A percentile compares a stretch with the other conserved stretches of the same genome.
Conservation (phyloP, 352 stramenopile species). For the Globisporangium mamillatum region DNA sequence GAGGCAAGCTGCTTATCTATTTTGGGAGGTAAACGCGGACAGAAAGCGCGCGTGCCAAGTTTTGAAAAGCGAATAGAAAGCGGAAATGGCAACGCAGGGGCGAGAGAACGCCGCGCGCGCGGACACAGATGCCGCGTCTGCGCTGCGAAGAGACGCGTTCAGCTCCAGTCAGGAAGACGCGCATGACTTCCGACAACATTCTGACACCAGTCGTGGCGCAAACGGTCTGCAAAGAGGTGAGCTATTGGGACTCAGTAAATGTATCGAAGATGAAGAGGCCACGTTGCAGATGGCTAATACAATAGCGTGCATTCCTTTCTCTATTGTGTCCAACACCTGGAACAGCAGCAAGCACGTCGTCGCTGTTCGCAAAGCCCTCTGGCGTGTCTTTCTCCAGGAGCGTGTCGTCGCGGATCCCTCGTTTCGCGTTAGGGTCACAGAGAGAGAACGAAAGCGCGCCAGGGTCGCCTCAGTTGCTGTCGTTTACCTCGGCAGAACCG, state of each 20-base stretch:
- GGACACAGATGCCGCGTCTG: neutral
- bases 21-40: neutral
- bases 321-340: neutral
- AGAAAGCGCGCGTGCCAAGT: neutral
- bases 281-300: neutral
- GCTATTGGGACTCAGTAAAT: neutral
- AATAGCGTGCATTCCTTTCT: neutral
- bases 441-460: slow-evolving; percentile 1
- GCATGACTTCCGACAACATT: neutral
- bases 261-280: neutral
- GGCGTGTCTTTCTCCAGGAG: neutral
- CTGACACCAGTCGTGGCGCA: neutral
- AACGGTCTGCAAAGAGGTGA: neutral
- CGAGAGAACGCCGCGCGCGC: neutral
- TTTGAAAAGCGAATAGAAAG: slow-evolving; percentile 12
- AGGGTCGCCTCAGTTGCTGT: neutral
- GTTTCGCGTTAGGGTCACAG: neutral
- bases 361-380: neutral
- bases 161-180: neutral
- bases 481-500: neutral
- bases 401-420: slow-evolving; percentile 9
- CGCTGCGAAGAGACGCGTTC: neutral
- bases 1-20: neutral
- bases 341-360: neutral
- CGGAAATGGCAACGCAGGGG: neutral